A percentile compares a stretch with the other conserved stretches of the same genome.
Evolutionary conservation across 305 asterid genomes (phyloP).

Genomic region (Nicotiana rustica): DNA sequence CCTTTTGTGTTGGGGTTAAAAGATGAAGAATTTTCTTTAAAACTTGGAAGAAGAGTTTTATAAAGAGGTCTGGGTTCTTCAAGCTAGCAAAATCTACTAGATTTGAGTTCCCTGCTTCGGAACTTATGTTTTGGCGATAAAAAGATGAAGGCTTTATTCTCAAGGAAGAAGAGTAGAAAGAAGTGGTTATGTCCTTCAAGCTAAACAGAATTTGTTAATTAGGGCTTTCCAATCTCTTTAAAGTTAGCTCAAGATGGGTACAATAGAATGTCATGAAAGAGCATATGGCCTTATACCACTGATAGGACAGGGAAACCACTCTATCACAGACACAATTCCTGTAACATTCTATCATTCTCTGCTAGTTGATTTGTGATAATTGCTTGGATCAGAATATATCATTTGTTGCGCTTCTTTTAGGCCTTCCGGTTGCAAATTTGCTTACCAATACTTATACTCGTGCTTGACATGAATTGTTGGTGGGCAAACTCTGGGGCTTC

Average conservation of each 20-base stretch:
- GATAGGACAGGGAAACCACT: neutral
- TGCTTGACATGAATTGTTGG: neutral
- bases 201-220: neutral
- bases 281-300: neutral
- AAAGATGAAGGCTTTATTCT: too few species aligned
- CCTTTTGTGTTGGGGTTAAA: too few species aligned
- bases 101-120: too few species aligned
- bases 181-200: neutral
- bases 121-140: too few species aligned
- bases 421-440: neutral
- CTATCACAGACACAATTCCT: constrained; percentile 2
- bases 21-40: too few species aligned
- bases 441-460: neutral
- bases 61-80: too few species aligned
- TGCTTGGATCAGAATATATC: neutral
- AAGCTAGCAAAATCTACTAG: too few species aligned
- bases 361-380: neutral
- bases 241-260: neutral
- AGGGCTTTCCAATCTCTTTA: neutral
- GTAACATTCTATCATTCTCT: neutral
- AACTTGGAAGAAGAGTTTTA: too few species aligned
- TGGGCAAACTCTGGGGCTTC: neutral
- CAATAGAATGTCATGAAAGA: neutral
- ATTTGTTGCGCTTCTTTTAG: neutral
- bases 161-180: neutral